Evolutionary conservation across 257 asterid species (phyloP), one percentile per base, ranked within the genome.

Genomic region (Solanum okadae): DNA sequence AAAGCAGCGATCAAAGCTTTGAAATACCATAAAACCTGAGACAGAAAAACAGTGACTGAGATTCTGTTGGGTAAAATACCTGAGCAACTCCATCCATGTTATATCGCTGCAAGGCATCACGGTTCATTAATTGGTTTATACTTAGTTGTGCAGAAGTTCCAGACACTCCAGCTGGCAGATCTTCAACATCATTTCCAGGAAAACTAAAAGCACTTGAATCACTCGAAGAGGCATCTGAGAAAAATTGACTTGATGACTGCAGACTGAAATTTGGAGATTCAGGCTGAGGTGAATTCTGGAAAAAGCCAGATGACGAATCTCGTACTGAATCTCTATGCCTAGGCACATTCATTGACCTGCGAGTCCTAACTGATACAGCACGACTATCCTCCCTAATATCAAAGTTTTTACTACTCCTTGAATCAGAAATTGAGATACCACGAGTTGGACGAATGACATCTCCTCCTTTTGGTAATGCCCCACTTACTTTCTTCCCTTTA

Each of bases 51-150:
- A 63, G 25, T 11, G 75, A 40, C 67, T 4, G 8, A 11, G 83
- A 90, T 59, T 25, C 35, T 5, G 23, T 18, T 12, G 86, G 85
- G 59, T 44, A 73, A 23, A 67, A 46, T 93, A 96, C 99, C 98
- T 94, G 98, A 38, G 95, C 92, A 63, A 93, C 89, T 83, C 93
- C 96, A 89, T 91, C 94, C 90, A 94, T 90, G 90, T 92, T 91
- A 88, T 91, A 91, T 33, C 88, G 91, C 87, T 91, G 92, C 78
- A 91, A 91, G 65, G 88, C 89, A 81, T 90, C 92, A 65, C 68
- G 89, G 76, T 87, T 92, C 89, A 87, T 38, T 40, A 89, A 89
- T 37, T 70, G 94, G 84, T 92, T 61, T 49, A 88, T 89, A 86
- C 92, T 91, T 49, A 35, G 87, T 34, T 91, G 97, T 8, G 86